These are phyloP conservation scores for Cystofilobasidium ferigula DNA, from an alignment of 768 basidiomycete species.

Conservation along the genomic window DNA sequence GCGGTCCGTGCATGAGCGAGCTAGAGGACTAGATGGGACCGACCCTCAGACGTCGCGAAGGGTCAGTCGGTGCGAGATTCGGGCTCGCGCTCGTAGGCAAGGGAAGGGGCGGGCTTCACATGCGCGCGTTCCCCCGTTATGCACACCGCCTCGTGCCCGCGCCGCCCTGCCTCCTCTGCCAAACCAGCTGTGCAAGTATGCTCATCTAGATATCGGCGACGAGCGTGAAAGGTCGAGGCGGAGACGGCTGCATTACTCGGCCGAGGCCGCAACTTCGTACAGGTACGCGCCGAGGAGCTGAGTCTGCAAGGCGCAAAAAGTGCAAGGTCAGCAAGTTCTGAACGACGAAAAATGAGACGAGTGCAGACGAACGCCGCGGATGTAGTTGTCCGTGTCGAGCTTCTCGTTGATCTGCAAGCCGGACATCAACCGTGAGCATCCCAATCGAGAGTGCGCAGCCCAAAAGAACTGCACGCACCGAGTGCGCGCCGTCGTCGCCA, in stretches of 20 bases:
- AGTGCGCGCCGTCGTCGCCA: slow-evolving; percentile 83
- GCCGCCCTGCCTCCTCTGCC: no score
- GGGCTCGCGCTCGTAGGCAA: no score
- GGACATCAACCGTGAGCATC: slow-evolving; percentile 26
- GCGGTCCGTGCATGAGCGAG: no score
- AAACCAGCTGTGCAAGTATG: no score
- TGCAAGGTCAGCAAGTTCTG: not conserved
- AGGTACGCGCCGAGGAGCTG: slow-evolving; percentile 71
- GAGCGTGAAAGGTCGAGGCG: no score
- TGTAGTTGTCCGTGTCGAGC: slow-evolving; percentile 77
- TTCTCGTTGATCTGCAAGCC: slow-evolving; percentile 67
- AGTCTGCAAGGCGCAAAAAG: slow-evolving; percentile 34
- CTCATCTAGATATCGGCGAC: no score
- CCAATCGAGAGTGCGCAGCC: not conserved
- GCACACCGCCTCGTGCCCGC: no score
- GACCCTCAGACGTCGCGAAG: no score
- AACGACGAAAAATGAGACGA: slow-evolving; percentile 1
- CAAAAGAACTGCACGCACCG: slow-evolving; percentile 42
- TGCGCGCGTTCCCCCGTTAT: no score
- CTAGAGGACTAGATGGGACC: no score
- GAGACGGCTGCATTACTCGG: slow-evolving; percentile 18
- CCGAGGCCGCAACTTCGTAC: slow-evolving; percentile 51
- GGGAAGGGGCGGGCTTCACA: no score
- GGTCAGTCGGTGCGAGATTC: no score
- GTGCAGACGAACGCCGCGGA: slow-evolving; percentile 55